phyloP scores from a whole-genome alignment of 495 filamentous ascomycete species.

The Lasiosphaeria miniovina region DNA sequence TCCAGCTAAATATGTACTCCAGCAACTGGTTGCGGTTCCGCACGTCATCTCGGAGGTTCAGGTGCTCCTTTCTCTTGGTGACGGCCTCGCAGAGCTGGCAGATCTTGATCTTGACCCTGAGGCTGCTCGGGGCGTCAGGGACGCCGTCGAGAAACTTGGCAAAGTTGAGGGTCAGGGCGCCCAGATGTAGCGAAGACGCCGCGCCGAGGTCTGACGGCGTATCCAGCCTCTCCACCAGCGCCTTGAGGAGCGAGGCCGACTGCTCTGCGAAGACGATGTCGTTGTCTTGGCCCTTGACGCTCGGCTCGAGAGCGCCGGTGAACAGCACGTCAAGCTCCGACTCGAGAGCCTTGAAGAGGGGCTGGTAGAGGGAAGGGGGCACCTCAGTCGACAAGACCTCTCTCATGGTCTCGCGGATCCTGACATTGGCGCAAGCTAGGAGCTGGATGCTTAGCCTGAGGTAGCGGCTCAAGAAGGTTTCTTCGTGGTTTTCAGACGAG shows the following conservation, averaged over 20 bases:
- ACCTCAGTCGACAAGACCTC: constrained; percentile 61
- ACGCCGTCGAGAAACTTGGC: constrained; percentile 58
- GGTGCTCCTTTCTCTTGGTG: constrained; percentile 61
- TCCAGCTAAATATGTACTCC: constrained; percentile 63
- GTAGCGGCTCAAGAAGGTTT: constrained; percentile 56
- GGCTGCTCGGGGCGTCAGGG: constrained; percentile 46
- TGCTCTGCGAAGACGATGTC: constrained; percentile 64
- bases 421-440: constrained; percentile 58
- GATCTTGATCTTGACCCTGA: constrained; percentile 63
- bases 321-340: constrained; percentile 58
- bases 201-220: constrained; percentile 56
- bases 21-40: constrained; percentile 62
- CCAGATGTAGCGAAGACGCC: constrained; percentile 57
- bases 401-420: constrained; percentile 59
- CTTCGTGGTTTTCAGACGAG: constrained; percentile 54
- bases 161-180: constrained; percentile 56
- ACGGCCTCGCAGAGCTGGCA: constrained; percentile 63
- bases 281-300: constrained; percentile 52
- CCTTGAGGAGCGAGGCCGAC: constrained; percentile 57
- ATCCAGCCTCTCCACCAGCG: constrained; percentile 58
- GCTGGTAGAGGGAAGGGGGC: constrained; percentile 54
- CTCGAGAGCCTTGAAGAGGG: constrained; percentile 59
- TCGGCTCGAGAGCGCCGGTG: constrained; percentile 47
- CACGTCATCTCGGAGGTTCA: constrained; percentile 64
- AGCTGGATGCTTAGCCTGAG: constrained; percentile 60